Conservation (phyloP, 306 rosid species). For the Medicago truncatula region DNA sequence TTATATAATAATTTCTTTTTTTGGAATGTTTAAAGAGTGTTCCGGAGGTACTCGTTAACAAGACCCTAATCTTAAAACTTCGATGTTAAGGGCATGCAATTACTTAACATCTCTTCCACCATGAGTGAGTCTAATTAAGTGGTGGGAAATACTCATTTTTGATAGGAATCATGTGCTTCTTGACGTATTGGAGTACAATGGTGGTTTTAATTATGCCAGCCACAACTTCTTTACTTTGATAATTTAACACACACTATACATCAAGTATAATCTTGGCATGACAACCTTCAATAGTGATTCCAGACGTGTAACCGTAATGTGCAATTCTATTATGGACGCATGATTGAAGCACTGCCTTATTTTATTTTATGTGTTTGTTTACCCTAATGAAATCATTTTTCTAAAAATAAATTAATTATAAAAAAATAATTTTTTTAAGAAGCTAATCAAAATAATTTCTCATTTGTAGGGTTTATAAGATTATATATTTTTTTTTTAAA, state of each 20-base stretch:
- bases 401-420: too few species aligned
- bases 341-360: not conserved
- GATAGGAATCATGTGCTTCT: constrained; percentile 41
- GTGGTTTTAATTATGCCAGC: constrained; percentile 36
- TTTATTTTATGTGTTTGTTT: too few species aligned
- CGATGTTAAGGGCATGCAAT: constrained; percentile 39
- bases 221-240: constrained; percentile 36
- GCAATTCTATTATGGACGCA: constrained; percentile 21
- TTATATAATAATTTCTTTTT: too few species aligned
- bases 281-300: constrained; percentile 8
- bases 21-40: too few species aligned
- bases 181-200: constrained; percentile 41
- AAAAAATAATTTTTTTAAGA: too few species aligned
- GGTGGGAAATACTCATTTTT: constrained; percentile 35
- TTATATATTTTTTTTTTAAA: too few species aligned
- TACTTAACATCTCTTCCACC: constrained; percentile 39
- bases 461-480: too few species aligned
- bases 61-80: constrained; percentile 36
- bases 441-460: too few species aligned
- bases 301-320: constrained; percentile 10
- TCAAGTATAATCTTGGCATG: not conserved
- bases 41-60: too few species aligned
- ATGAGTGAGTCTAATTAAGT: constrained; percentile 35
- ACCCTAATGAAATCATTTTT: too few species aligned
- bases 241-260: not conserved